Percentiles rank a stretch among this genome's conserved stretches.
Evolutionary conservation across 345 rosid genomes (phyloP).

Genomic region (Rhodamnia rubescens): DNA sequence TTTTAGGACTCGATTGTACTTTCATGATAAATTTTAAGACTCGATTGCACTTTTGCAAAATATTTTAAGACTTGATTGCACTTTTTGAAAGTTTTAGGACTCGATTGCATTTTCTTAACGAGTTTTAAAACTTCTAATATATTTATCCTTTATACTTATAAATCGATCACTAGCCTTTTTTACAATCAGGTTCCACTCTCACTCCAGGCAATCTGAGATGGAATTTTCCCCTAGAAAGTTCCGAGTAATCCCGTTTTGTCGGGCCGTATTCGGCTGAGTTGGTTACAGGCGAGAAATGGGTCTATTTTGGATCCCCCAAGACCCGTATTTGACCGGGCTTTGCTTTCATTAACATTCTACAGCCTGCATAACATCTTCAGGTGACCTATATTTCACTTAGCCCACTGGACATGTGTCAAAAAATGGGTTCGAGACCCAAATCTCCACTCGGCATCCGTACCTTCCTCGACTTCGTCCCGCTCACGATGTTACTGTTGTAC

Average conservation of each 20-base stretch:
- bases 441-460: background rate
- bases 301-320: background rate
- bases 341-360: background rate
- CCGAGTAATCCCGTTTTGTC: background rate
- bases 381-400: background rate
- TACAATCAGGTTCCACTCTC: background rate
- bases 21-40: no score
- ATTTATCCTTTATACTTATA: no score
- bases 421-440: background rate
- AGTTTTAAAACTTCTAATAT: no score
- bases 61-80: no score
- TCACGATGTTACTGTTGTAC: background rate
- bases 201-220: background rate
- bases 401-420: background rate
- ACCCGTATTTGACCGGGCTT: background rate
- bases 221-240: background rate
- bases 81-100: no score
- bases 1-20: no score
- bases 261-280: background rate
- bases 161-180: no score
- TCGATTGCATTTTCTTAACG: no score
- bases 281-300: background rate
- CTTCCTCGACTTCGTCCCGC: background rate
- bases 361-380: background rate
- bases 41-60: no score